A percentile compares a stretch with the other conserved stretches of the same genome.
Evolutionary conservation across 768 basidiomycete species (phyloP).

Genomic region (Ramaria sp.): DNA sequence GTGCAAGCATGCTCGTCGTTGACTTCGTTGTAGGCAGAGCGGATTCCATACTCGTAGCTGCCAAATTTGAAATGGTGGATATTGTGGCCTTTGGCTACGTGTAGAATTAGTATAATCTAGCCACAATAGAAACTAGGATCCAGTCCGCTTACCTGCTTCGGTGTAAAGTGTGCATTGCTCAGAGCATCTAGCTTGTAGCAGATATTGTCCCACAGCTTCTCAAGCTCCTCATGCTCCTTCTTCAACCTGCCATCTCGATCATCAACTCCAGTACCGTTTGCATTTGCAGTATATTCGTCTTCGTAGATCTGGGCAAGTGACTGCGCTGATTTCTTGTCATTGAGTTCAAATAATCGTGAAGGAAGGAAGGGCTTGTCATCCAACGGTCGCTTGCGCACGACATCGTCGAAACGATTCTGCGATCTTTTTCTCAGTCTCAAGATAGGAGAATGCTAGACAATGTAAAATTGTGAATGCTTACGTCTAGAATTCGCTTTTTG

Average conservation of each 20-base stretch:
- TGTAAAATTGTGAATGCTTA: slow-evolving; percentile 17
- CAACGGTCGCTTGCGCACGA: slow-evolving; percentile 65
- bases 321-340: slow-evolving; percentile 79
- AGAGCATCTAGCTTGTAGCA: slow-evolving; percentile 85
- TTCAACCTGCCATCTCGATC: slow-evolving; percentile 82
- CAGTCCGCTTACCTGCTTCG: slow-evolving; percentile 62
- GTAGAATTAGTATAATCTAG: neutral
- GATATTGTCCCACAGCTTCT: slow-evolving; percentile 73
- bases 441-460: neutral
- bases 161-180: slow-evolving; percentile 90
- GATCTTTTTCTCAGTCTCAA: neutral
- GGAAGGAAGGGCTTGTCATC: slow-evolving; percentile 88
- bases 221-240: slow-evolving; percentile 85
- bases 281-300: slow-evolving; percentile 71
- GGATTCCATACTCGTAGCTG: slow-evolving; percentile 78
- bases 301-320: slow-evolving; percentile 96
- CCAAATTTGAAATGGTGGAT: slow-evolving; percentile 69
- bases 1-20: slow-evolving; percentile 72
- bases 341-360: slow-evolving; percentile 77
- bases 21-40: slow-evolving; percentile 80
- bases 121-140: neutral
- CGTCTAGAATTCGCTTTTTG: slow-evolving; percentile 77
- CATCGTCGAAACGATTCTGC: slow-evolving; percentile 34
- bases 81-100: slow-evolving; percentile 80
- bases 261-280: slow-evolving; percentile 42